phyloP scores from a whole-genome alignment of 352 stramenopile species.

The Phytophthora constricta region DNA sequence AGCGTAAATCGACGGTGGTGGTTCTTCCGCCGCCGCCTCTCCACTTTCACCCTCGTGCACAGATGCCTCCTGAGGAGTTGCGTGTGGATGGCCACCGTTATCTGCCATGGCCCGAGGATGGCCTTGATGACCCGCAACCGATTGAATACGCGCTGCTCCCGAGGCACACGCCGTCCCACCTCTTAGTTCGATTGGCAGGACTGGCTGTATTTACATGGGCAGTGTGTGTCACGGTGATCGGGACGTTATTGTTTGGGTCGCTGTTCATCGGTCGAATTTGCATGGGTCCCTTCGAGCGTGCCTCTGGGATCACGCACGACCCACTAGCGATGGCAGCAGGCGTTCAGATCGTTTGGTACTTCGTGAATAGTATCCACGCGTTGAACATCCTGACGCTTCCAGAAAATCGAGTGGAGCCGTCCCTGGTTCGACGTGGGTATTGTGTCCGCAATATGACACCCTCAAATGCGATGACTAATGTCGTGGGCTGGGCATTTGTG shows the following conservation, averaged over 20 bases:
- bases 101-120: slow-evolving; percentile 85
- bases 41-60: slow-evolving; percentile 80
- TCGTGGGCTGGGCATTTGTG: slow-evolving; percentile 73
- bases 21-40: slow-evolving; percentile 77
- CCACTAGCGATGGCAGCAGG: slow-evolving; percentile 76
- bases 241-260: slow-evolving; percentile 67
- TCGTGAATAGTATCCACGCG: slow-evolving; percentile 70
- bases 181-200: slow-evolving; percentile 58
- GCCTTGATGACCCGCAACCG: slow-evolving; percentile 67
- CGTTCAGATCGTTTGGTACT: slow-evolving; percentile 79
- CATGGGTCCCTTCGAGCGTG: slow-evolving; percentile 73
- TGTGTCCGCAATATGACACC: slow-evolving; percentile 69
- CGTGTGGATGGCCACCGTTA: slow-evolving; percentile 78
- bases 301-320: slow-evolving; percentile 76
- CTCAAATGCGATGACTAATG: slow-evolving; percentile 53
- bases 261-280: slow-evolving; percentile 72
- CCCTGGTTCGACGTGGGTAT: slow-evolving; percentile 70
- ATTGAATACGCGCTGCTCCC: slow-evolving; percentile 79
- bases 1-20: slow-evolving; percentile 38
- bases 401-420: slow-evolving; percentile 65
- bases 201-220: slow-evolving; percentile 67
- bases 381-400: slow-evolving; percentile 66
- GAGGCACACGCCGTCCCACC: slow-evolving; percentile 54
- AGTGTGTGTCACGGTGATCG: slow-evolving; percentile 66
- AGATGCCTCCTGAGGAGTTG: slow-evolving; percentile 73